These are phyloP conservation scores for Psilocybe azurescens DNA, from an alignment of 768 basidiomycete species.

Conservation along the genomic window DNA sequence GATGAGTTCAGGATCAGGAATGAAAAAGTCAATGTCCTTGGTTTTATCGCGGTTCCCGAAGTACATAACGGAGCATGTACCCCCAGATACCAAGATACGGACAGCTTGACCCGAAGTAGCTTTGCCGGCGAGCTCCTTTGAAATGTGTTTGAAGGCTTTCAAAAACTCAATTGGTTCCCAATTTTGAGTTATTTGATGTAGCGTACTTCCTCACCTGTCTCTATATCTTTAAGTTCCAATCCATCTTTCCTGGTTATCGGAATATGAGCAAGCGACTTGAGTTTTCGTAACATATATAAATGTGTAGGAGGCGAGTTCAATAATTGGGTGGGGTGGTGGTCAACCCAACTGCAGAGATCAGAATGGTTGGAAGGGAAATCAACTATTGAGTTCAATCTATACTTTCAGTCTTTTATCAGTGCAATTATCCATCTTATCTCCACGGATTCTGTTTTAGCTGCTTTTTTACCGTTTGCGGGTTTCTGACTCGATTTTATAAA, in stretches of 20 bases:
- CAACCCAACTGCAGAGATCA: too few relatives aligned
- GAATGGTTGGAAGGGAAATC: too few relatives aligned
- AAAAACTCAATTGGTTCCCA: background rate
- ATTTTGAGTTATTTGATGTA: background rate
- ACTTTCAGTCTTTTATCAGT: too few relatives aligned
- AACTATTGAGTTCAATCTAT: too few relatives aligned
- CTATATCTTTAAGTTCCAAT: slow-evolving; percentile 8
- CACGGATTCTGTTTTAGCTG: too few relatives aligned
- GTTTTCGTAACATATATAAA: background rate
- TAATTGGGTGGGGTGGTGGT: background rate
- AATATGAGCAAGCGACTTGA: slow-evolving; percentile 6
- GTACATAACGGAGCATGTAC: slow-evolving; percentile 7
- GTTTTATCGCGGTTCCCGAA: slow-evolving; percentile 5
- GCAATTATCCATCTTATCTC: too few relatives aligned
- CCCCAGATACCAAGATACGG: slow-evolving; percentile 8
- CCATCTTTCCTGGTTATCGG: slow-evolving; percentile 10
- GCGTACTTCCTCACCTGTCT: slow-evolving; percentile 6
- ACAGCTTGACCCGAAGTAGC: background rate
- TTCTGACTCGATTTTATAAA: too few relatives aligned
- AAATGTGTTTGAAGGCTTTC: slow-evolving; percentile 11
- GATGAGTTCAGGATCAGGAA: slow-evolving; percentile 8
- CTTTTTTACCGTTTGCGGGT: too few relatives aligned
- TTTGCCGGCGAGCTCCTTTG: background rate
- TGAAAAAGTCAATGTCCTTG: slow-evolving; percentile 16
- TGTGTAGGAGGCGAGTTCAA: background rate